Evolutionary conservation across 192 early-diverging fungal genomes (phyloP).

Genomic region (Piromyces finnis): DNA sequence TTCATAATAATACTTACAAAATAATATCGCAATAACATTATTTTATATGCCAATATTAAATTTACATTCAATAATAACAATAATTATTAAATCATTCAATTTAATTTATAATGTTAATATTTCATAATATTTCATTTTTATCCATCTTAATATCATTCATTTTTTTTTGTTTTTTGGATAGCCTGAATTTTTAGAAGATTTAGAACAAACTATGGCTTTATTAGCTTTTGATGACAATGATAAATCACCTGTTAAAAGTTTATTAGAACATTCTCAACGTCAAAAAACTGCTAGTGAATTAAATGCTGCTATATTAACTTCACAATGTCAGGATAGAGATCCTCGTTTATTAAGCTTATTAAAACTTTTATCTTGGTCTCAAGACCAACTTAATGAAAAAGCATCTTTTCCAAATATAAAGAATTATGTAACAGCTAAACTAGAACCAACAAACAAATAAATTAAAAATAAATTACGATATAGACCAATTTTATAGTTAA

Average conservation of each 20-base stretch:
- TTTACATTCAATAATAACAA: too few species aligned
- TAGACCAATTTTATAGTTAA: too few species aligned
- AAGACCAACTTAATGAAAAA: conserved; percentile 78
- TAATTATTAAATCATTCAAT: too few species aligned
- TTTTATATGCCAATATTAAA: too few species aligned
- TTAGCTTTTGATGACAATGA: conserved; percentile 70
- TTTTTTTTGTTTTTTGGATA: conserved; percentile 10
- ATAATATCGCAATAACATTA: too few species aligned
- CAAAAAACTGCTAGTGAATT: conserved; percentile 87
- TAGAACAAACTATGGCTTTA: conserved; percentile 92
- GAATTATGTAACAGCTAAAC: conserved; percentile 61
- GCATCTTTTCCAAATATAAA: conserved; percentile 68
- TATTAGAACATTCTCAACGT: conserved; percentile 74
- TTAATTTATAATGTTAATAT: too few species aligned
- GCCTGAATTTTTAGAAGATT: conserved; percentile 85
- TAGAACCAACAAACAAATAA: conserved; percentile 13
- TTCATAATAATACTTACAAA: too few species aligned
- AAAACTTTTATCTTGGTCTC: conserved; percentile 85
- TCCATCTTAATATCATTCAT: too few species aligned
- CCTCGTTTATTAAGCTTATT: conserved; percentile 82
- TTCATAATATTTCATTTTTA: too few species aligned
- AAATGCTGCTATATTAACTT: conserved; percentile 77
- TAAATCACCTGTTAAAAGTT: conserved; percentile 60
- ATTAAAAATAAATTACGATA: too few species aligned
- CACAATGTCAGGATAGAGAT: conserved; percentile 82